phyloP scores from a whole-genome alignment of 805 yeast genomes.

The Barnettozyma vustinii region DNA sequence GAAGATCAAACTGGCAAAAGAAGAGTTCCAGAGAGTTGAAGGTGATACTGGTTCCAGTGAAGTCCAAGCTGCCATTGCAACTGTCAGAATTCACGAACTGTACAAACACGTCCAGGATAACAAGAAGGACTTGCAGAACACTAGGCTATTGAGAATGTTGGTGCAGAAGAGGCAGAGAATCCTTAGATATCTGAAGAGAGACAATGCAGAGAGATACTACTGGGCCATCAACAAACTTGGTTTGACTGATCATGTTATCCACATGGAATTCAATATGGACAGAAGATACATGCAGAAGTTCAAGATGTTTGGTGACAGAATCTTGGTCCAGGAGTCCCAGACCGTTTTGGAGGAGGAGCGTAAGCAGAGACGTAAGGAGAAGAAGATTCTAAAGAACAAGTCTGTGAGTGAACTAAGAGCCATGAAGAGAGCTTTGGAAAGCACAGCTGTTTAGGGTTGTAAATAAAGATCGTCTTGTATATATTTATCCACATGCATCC shows the following conservation, averaged over 20 bases:
- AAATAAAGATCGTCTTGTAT: constrained; percentile 4
- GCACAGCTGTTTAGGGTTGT: constrained; percentile 6
- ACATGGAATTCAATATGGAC: constrained; percentile 76
- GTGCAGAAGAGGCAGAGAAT: constrained; percentile 88
- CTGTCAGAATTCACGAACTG: constrained; percentile 72
- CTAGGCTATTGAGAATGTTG: constrained; percentile 68
- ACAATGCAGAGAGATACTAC: constrained; percentile 75
- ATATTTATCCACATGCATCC: neutral
- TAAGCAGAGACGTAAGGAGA: constrained; percentile 42
- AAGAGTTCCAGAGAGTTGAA: constrained; percentile 75
- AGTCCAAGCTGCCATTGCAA: constrained; percentile 89
- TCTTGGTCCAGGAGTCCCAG: constrained; percentile 52
- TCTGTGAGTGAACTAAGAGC: constrained; percentile 22
- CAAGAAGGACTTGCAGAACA: constrained; percentile 68
- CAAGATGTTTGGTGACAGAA: constrained; percentile 71
- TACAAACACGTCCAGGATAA: constrained; percentile 66
- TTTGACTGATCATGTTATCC: constrained; percentile 71
- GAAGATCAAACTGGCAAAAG: constrained; percentile 59
- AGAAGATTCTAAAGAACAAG: constrained; percentile 30
- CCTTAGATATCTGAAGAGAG: constrained; percentile 75
- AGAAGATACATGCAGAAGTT: constrained; percentile 73
- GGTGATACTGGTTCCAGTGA: constrained; percentile 96
- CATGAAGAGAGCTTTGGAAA: constrained; percentile 22
- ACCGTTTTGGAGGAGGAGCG: constrained; percentile 41
- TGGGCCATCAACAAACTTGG: constrained; percentile 87